These are phyloP conservation scores for Spatholobus suberectus DNA, from an alignment of 306 rosid genomes.

Conservation along the genomic window DNA sequence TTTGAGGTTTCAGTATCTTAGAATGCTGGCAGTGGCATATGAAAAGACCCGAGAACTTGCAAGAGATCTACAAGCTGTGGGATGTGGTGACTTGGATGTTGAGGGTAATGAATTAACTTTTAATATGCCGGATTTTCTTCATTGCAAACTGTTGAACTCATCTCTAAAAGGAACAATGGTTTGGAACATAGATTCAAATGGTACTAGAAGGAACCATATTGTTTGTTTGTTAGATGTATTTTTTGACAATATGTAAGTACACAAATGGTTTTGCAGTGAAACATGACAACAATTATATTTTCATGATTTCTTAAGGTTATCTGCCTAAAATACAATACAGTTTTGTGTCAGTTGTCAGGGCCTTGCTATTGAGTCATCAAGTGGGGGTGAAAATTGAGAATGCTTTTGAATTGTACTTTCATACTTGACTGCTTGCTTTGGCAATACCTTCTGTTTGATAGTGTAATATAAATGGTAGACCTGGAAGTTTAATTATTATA, in stretches of 20 bases:
- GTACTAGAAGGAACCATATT: constrained; percentile 15
- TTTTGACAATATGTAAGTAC: constrained; percentile 20
- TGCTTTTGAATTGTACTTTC: constrained; percentile 18
- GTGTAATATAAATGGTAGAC: neutral
- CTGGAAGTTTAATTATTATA: constrained; percentile 4
- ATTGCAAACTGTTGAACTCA: neutral
- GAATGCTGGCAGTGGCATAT: constrained; percentile 98
- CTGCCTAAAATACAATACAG: constrained; percentile 28
- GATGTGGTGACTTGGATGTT: constrained; percentile 99
- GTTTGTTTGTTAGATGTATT: constrained; percentile 2
- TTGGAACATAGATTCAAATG: constrained; percentile 27
- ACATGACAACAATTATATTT: constrained; percentile 25
- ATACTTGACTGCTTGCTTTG: constrained; percentile 23
- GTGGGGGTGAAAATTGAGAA: neutral
- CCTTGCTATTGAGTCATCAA: constrained; percentile 6
- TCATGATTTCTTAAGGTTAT: constrained; percentile 14
- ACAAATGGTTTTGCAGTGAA: constrained; percentile 24
- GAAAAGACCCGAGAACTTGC: constrained; percentile 98
- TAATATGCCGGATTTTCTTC: constrained; percentile 33
- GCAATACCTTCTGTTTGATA: neutral
- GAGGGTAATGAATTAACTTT: constrained; percentile 70
- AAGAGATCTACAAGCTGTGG: constrained; percentile 85
- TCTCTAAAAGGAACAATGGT: constrained; percentile 33
- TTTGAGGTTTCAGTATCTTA: constrained; percentile 83
- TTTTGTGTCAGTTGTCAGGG: constrained; percentile 23